Evolutionary conservation across 768 basidiomycete genomes (phyloP).

Genomic region (Termitomyces sp.): DNA sequence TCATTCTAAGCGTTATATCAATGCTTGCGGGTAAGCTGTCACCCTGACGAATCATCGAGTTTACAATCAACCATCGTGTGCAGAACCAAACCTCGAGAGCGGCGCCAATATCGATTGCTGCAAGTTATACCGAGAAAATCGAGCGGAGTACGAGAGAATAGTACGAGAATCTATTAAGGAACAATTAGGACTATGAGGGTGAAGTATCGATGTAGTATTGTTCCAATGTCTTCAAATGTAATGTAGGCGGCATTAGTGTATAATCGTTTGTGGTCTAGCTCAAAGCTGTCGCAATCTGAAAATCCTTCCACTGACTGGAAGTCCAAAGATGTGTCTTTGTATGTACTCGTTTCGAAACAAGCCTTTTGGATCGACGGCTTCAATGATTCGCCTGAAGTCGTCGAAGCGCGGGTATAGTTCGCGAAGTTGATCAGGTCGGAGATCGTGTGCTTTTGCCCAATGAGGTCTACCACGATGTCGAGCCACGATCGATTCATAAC

Average conservation of each 20-base stretch:
- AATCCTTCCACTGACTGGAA: constrained; percentile 33
- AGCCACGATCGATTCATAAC: constrained; percentile 67
- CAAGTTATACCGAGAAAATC: constrained; percentile 92
- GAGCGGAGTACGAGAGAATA: constrained; percentile 79
- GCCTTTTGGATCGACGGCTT: constrained; percentile 66
- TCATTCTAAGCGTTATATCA: constrained; percentile 90
- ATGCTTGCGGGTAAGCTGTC: constrained; percentile 81
- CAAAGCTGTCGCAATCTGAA: constrained; percentile 29
- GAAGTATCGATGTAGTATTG: constrained; percentile 2
- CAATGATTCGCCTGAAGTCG: constrained; percentile 64
- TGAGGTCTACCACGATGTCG: constrained; percentile 81
- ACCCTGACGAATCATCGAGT: constrained; percentile 5
- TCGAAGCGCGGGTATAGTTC: constrained; percentile 76
- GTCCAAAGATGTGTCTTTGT: constrained; percentile 78
- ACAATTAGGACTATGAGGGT: constrained; percentile 67
- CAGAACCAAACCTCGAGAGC: constrained; percentile 93
- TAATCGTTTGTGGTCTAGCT: not conserved
- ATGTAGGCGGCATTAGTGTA: constrained; percentile 7
- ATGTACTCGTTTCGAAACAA: constrained; percentile 88
- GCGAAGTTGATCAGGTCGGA: constrained; percentile 59
- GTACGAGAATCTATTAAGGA: constrained; percentile 80
- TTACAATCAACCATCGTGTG: constrained; percentile 12
- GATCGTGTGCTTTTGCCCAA: constrained; percentile 90
- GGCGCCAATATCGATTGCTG: constrained; percentile 97
- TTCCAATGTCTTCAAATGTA: constrained; percentile 8